Evolutionary conservation across 2,329 filamentous ascomycete species (phyloP).

Genomic region (Chaetomiaceae sp.): DNA sequence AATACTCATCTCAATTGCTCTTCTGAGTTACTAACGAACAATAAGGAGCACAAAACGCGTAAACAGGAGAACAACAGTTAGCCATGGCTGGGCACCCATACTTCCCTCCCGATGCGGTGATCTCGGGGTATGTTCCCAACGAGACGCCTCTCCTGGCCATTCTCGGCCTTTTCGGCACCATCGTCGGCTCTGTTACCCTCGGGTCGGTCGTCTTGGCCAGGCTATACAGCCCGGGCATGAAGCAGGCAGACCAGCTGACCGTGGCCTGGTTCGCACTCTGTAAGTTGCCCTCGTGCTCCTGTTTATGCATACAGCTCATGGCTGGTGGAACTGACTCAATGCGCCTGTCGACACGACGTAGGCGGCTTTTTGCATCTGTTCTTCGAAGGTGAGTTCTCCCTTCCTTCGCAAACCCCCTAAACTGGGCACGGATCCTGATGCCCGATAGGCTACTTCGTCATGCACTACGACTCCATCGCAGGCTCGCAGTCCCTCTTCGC

Average conservation of each 20-base stretch:
- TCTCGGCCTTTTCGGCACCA: conserved; percentile 32
- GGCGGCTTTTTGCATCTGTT: conserved; percentile 67
- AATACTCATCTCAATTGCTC: no score
- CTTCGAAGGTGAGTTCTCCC: conserved; percentile 60
- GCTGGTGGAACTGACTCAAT: no score
- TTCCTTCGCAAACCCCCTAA: neutral
- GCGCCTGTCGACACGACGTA: no score
- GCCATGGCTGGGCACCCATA: conserved; percentile 40
- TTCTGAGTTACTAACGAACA: no score
- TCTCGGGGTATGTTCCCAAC: conserved; percentile 44
- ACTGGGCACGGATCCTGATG: no score
- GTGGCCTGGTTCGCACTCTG: conserved; percentile 52
- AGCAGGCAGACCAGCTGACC: conserved; percentile 36
- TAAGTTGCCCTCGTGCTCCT: conserved; percentile 29
- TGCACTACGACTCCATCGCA: conserved; percentile 60
- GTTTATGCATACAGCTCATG: no score
- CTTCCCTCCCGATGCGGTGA: conserved; percentile 37
- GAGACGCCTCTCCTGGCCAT: conserved; percentile 34
- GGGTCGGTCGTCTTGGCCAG: conserved; percentile 28
- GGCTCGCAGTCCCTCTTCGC: conserved; percentile 66
- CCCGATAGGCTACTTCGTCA: conserved; percentile 62
- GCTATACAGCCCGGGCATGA: conserved; percentile 28
- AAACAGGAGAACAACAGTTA: neutral
- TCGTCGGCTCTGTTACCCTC: conserved; percentile 34
- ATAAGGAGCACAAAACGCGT: neutral